A percentile compares a stretch with the other conserved stretches of the same genome.
These are phyloP conservation scores for Micromonas commoda DNA, from an alignment of 139 green algal genomes.

Conservation along the genomic window DNA sequence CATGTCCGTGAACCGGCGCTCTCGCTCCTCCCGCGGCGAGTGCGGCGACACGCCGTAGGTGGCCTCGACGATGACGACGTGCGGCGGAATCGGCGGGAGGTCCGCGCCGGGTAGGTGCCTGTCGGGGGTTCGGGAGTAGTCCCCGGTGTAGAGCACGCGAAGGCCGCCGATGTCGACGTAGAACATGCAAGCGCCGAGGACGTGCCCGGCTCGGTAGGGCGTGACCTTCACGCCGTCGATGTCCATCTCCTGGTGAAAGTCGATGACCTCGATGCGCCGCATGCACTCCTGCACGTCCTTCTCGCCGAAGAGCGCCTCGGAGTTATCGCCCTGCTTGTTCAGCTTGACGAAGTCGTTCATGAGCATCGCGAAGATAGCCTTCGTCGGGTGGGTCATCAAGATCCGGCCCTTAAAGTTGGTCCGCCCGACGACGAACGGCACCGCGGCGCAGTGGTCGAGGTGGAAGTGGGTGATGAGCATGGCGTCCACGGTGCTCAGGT, in stretches of 20 bases:
- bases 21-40: constrained; percentile 68
- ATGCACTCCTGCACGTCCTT: constrained; percentile 76
- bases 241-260: constrained; percentile 81
- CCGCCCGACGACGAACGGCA: constrained; percentile 77
- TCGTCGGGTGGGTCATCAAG: constrained; percentile 98
- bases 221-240: constrained; percentile 59
- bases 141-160: constrained; percentile 84
- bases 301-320: constrained; percentile 61
- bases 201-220: constrained; percentile 84
- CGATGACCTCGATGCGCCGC: constrained; percentile 85
- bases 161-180: constrained; percentile 88
- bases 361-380: constrained; percentile 88
- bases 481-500: constrained; percentile 72
- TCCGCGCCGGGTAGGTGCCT: constrained; percentile 68
- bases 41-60: constrained; percentile 92
- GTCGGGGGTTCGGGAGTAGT: constrained; percentile 41
- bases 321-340: constrained; percentile 50
- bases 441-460: constrained; percentile 90
- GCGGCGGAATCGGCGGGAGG: constrained; percentile 64
- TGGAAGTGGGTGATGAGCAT: constrained; percentile 98
- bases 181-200: constrained; percentile 98
- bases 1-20: constrained; percentile 66
- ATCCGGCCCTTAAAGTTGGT: constrained; percentile 88
- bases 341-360: constrained; percentile 77
- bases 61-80: constrained; percentile 55